A percentile compares a stretch with the other conserved stretches of the same genome.
Evolutionary conservation across 2,329 filamentous ascomycete genomes (phyloP).

Genomic region (Pseudocercospora fijiensis): DNA sequence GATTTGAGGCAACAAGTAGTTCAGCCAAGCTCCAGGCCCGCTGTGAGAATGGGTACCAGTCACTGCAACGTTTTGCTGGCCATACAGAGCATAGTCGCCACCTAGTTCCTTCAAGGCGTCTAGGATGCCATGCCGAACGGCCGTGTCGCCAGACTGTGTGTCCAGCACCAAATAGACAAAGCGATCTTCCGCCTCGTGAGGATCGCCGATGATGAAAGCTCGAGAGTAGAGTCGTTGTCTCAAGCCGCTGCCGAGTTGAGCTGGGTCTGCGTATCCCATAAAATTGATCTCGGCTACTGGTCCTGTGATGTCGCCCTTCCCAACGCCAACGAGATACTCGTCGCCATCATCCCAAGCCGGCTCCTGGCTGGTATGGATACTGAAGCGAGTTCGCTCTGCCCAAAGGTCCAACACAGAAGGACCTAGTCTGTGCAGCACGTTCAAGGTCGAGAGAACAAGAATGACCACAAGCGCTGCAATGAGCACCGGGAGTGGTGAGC

Average conservation of each 20-base stretch:
- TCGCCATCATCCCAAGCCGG: conserved; percentile 17
- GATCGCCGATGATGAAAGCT: conserved; percentile 79
- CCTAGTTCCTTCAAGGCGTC: conserved; percentile 70
- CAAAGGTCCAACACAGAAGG: conserved; percentile 21
- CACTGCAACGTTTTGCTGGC: conserved; percentile 77
- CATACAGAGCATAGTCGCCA: conserved; percentile 70
- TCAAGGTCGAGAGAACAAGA: conserved; percentile 21
- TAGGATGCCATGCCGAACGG: conserved; percentile 81
- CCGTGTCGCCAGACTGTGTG: conserved; percentile 83
- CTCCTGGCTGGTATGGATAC: conserved; percentile 8
- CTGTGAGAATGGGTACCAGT: conserved; percentile 93
- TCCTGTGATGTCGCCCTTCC: conserved; percentile 71
- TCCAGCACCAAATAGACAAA: conserved; percentile 89
- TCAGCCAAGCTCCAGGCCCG: conserved; percentile 88
- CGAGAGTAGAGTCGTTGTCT: conserved; percentile 85
- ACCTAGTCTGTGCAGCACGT: conserved; percentile 22
- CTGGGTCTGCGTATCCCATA: conserved; percentile 87
- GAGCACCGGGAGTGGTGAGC: conserved; percentile 22
- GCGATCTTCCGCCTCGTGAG: conserved; percentile 64
- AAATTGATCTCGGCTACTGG: conserved; percentile 88
- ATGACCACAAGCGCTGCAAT: conserved; percentile 22
- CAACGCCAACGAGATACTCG: conserved; percentile 64
- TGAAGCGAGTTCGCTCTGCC: conserved; percentile 4
- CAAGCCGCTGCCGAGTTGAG: conserved; percentile 77
- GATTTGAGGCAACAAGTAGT: conserved; percentile 89